Base-by-base conservation (phyloP, 768 basidiomycete species). In the Dioszegia crocea region DNA sequence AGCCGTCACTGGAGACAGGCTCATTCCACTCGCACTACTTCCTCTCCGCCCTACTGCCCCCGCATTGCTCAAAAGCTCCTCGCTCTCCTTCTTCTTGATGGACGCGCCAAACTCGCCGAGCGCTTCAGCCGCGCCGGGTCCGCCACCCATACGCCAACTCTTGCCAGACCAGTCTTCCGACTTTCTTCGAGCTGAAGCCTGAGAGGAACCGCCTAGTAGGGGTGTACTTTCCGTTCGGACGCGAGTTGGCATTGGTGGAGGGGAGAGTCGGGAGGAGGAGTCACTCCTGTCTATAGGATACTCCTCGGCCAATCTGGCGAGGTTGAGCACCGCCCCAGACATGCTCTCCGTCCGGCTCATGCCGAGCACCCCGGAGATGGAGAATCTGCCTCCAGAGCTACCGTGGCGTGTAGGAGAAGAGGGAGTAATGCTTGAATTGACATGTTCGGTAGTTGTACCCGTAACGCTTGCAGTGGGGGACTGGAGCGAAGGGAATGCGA, bases 71-170 rank as follows among this genome's bases (percentile, higher is more conserved):
- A 71, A 39, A 27, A 73, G 29, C 39, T 70, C 68, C 11, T 63
- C 71, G 44, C 62, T 65, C 40, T 62, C 56, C 46, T 62, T 63
- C 43, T 59, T 60, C 47, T 62, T 64, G 17, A 73, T 64, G 0
- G 65, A 69, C 16, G 64, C 72, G 24, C 67, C 67, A 41, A 74
- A 74, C 43, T 71, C 72, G 17, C 72, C 69, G 0, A 71, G 36
- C 1, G 61, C 59, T 43, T 69, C 69, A 8, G 68, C 72, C 1
- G 65, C 67, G 4, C 62, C 57, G 12, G 69, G 72, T 0, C 69
- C 72, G 44, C 68, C 60, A 19, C 72, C 72, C 62, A 64, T 66
- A 23, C 67, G 62, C 69, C 72, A 71, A 38, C 52, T 59, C 46
- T 60, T 29, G 0, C 52, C 40, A 10, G 67, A 63, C 72, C 72